phyloP scores from a whole-genome alignment of 805 yeast species.

The Yarrowia sp. region DNA sequence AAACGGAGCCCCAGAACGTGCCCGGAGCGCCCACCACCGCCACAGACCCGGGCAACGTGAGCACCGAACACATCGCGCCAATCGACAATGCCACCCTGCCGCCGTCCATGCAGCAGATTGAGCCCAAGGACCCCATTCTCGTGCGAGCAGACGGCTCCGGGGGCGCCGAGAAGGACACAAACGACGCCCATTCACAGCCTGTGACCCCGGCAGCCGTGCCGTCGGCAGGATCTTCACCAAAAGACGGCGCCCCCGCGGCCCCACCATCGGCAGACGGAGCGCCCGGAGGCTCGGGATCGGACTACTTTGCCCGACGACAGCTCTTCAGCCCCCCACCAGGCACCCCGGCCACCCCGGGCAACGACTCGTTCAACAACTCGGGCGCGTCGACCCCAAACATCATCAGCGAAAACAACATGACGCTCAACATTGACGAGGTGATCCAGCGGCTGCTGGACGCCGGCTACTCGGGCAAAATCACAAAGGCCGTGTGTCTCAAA shows the following conservation, averaged over 20 bases:
- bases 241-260: background rate
- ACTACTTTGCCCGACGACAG: slow-evolving; percentile 41
- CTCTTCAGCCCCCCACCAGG: slow-evolving; percentile 36
- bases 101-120: slow-evolving; percentile 71
- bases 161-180: background rate
- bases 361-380: slow-evolving; percentile 20
- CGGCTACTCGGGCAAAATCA: slow-evolving; percentile 93
- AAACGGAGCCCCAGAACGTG: slow-evolving; percentile 20
- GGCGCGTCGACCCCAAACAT: slow-evolving; percentile 26
- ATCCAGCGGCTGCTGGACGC: slow-evolving; percentile 93
- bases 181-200: slow-evolving; percentile 20
- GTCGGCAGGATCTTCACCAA: slow-evolving; percentile 13
- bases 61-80: slow-evolving; percentile 4
- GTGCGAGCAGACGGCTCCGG: slow-evolving; percentile 50
- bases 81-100: slow-evolving; percentile 54
- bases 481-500: slow-evolving; percentile 86
- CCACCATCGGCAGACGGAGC: background rate
- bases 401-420: slow-evolving; percentile 41
- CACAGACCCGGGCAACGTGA: slow-evolving; percentile 1
- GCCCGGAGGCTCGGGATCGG: slow-evolving; percentile 29
- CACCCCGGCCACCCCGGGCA: slow-evolving; percentile 32
- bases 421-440: slow-evolving; percentile 76
- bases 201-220: slow-evolving; percentile 22
- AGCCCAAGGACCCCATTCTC: slow-evolving; percentile 77
- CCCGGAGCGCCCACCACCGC: slow-evolving; percentile 13